Base-by-base conservation (phyloP, 2,329 filamentous ascomycete species). In the Phaeosphaeriaceae sp. region DNA sequence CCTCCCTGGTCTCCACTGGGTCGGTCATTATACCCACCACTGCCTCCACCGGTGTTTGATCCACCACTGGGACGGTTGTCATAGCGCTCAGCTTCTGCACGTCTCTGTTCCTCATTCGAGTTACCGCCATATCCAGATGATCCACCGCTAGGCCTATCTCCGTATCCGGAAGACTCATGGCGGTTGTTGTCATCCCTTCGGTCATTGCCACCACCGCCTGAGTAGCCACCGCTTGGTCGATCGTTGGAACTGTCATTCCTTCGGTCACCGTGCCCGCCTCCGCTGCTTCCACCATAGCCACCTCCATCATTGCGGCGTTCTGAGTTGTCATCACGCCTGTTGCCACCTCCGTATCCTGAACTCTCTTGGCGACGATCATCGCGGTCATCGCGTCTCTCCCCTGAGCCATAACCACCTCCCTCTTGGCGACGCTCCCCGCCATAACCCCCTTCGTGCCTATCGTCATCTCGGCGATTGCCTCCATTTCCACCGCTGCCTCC, bases 361-460 rank as follows among this genome's bases (percentile, higher is more conserved):
- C 53, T 50, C 16, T 47, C 53, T 30, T 54, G 47, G 15, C 56
- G 56, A 23, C 60, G 57, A 32, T 63, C 52, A 36, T 56, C 46
- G 29, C 59, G 53, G 28, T 61, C 54, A 34, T 57, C 6, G 7
- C 23, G 23, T n/a, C n/a, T n/a, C n/a, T n/a, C n/a, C n/a, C n/a
- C n/a, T 11, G 23, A 26, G 7, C 23, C 23, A 26, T 26, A 52
- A 13, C 53, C 53, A 36, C 57, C 54, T 5, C 54, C 51, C 18
- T 53, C 50, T 11, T 48, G 48, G 46, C 58, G 54, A 5, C 54
- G 52, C 13, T 62, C 57, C 36, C 49, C 51, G 39, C 37, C 37
- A 28, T 26, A 40, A 9, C 37, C 23, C 9, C 34, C 34, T 13
- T 37, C 32, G n/a, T n/a, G 34, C 20, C 34, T 11, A 20, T 23